phyloP scores from a whole-genome alignment of 208 protist genomes.

The Trypanosoma grayi region DNA sequence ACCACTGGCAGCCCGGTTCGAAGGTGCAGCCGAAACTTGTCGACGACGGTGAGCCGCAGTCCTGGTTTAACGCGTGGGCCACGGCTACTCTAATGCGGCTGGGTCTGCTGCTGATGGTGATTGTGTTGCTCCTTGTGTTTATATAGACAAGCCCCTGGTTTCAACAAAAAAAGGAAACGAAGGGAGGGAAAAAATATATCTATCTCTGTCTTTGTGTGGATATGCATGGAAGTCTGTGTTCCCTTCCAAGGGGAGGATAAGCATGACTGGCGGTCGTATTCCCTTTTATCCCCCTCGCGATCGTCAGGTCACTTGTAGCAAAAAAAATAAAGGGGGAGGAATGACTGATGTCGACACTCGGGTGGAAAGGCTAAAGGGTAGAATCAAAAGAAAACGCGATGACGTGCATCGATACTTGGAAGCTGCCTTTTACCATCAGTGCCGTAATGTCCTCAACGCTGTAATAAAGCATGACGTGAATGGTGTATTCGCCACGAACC shows the following conservation, averaged over 20 bases:
- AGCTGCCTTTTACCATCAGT: constrained; percentile 55
- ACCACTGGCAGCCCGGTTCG: constrained; percentile 67
- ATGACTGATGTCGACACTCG: constrained; percentile 19
- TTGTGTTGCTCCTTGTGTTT: constrained; percentile 11
- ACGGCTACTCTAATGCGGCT: background rate
- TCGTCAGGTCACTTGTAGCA: background rate
- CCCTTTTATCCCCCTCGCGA: constrained; percentile 1
- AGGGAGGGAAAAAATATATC: background rate
- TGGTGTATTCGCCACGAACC: constrained; percentile 52
- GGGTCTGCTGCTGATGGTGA: constrained; percentile 4
- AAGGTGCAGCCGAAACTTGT: constrained; percentile 20
- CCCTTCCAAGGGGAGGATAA: no score
- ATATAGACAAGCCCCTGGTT: background rate
- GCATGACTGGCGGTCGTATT: no score
- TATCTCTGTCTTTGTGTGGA: background rate
- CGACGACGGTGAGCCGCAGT: constrained; percentile 16
- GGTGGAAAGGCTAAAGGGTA: constrained; percentile 27
- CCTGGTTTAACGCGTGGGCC: constrained; percentile 21
- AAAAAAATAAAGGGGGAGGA: background rate
- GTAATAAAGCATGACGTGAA: constrained; percentile 38
- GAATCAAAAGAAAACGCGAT: constrained; percentile 53
- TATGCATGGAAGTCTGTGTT: no score
- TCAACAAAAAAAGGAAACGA: constrained; percentile 1
- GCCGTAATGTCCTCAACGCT: constrained; percentile 36
- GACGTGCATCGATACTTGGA: constrained; percentile 60